A percentile compares a stretch with the other conserved stretches of the same genome.
phyloP scores from a whole-genome alignment of 495 filamentous ascomycete genomes.

The Hamigera avellanea region DNA sequence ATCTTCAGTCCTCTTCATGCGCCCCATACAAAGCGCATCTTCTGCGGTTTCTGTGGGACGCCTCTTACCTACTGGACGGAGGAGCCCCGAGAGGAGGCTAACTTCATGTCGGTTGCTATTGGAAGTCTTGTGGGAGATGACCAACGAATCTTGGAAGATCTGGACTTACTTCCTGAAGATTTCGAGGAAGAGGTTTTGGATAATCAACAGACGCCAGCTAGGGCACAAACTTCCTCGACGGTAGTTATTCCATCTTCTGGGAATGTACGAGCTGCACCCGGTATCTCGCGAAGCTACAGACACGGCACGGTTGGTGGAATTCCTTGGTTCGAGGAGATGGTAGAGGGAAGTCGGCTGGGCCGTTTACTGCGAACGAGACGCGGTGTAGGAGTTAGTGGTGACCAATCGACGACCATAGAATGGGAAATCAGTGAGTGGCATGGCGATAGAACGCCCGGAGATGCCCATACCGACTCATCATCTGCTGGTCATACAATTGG shows the following conservation, averaged over 20 bases:
- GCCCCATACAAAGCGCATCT: constrained; percentile 53
- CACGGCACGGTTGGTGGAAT: constrained; percentile 37
- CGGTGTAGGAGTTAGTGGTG: constrained; percentile 35
- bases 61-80: constrained; percentile 74
- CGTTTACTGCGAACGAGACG: constrained; percentile 50
- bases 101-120: constrained; percentile 65
- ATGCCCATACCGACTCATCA: constrained; percentile 8
- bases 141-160: constrained; percentile 53
- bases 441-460: constrained; percentile 37
- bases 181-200: constrained; percentile 16
- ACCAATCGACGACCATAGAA: constrained; percentile 53
- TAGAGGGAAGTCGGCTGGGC: constrained; percentile 61
- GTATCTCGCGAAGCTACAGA: constrained; percentile 17
- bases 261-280: constrained; percentile 3
- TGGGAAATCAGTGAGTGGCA: constrained; percentile 80
- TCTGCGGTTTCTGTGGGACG: constrained; percentile 87
- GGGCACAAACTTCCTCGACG: constrained; percentile 4
- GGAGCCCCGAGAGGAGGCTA: constrained; percentile 49
- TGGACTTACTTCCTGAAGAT: constrained; percentile 49
- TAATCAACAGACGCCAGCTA: constrained; percentile 15
- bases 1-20: constrained; percentile 52
- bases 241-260: constrained; percentile 14
- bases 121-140: constrained; percentile 57
- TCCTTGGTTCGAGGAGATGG: constrained; percentile 76
- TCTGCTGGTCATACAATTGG: constrained; percentile 11